Percentiles rank a stretch among this genome's conserved stretches.
These are phyloP conservation scores for Monosporascus cannonballus DNA, from an alignment of 2,329 filamentous ascomycete genomes.

Conservation along the genomic window DNA sequence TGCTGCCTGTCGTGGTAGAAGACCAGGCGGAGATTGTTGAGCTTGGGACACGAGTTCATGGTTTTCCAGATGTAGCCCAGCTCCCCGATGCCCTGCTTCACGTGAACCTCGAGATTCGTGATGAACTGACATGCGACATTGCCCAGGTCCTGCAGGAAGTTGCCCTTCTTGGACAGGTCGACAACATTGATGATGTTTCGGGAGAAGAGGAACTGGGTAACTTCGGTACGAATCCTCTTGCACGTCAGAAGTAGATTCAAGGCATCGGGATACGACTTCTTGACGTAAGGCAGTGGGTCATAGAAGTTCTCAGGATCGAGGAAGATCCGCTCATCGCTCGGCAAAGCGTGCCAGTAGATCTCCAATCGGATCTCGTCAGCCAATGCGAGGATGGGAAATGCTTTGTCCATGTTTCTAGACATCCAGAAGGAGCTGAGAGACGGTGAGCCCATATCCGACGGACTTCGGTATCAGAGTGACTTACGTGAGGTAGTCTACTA, in stretches of 20 bases:
- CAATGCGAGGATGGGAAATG: background rate
- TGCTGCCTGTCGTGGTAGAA: background rate
- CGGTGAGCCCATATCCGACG: no score
- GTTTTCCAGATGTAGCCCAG: background rate
- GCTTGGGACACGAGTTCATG: background rate
- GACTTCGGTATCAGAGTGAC: no score
- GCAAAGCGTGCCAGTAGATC: background rate
- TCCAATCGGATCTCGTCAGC: background rate
- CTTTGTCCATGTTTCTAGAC: background rate
- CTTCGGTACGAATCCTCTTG: background rate
- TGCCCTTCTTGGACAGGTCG: background rate
- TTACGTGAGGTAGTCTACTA: no score
- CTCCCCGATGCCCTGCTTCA: background rate
- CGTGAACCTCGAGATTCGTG: background rate
- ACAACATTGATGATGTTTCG: background rate
- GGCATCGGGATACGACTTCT: background rate
- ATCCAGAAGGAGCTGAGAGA: background rate
- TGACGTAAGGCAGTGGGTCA: background rate
- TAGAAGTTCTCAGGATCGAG: background rate
- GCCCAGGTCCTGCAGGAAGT: background rate
- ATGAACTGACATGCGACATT: background rate
- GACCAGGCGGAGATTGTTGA: background rate
- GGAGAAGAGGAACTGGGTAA: background rate
- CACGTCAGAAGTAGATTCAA: background rate
- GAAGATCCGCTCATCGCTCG: background rate